Percentiles rank a stretch among this genome's conserved stretches.
These are phyloP conservation scores for Kurtzmaniella quercitrusa DNA, from an alignment of 1,139 yeast genomes.

Conservation along the genomic window DNA sequence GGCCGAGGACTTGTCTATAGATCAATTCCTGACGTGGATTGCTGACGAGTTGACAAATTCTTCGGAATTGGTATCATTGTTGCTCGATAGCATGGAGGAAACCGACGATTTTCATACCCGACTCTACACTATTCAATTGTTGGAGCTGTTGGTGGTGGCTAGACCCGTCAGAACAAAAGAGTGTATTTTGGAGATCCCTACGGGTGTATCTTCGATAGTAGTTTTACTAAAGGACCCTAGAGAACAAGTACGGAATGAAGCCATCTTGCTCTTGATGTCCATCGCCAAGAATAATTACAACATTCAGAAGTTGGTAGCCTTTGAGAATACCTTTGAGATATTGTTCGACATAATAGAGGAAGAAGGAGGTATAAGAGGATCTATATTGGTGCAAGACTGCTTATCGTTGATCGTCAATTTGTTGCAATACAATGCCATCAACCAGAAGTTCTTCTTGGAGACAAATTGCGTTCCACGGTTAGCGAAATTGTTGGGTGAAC, in stretches of 20 bases:
- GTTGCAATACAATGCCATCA: conserved; percentile 78
- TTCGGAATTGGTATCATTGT: conserved; percentile 50
- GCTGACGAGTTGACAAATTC: conserved; percentile 88
- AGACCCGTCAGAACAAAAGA: conserved; percentile 76
- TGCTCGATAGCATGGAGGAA: conserved; percentile 52
- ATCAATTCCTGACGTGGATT: conserved; percentile 90
- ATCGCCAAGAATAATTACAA: conserved; percentile 79
- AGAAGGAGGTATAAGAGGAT: conserved; percentile 90
- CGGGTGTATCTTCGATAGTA: conserved; percentile 77
- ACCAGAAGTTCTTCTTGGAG: conserved; percentile 85
- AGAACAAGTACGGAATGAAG: conserved; percentile 90
- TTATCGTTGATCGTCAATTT: conserved; percentile 69
- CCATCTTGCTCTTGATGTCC: conserved; percentile 77
- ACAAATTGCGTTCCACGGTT: conserved; percentile 71
- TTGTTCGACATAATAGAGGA: conserved; percentile 72
- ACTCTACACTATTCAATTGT: conserved; percentile 74
- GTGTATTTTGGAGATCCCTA: conserved; percentile 65
- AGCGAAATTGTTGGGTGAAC: conserved; percentile 59
- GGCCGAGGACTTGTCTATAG: conserved; percentile 49
- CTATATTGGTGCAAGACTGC: conserved; percentile 89
- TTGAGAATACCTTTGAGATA: conserved; percentile 86
- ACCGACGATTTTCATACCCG: conserved; percentile 67
- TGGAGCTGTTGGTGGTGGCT: conserved; percentile 79
- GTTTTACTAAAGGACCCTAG: conserved; percentile 62
- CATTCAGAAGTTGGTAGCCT: conserved; percentile 89